Base-by-base conservation (phyloP, 73 alveolate species). In the Tetrahymena borealis region DNA sequence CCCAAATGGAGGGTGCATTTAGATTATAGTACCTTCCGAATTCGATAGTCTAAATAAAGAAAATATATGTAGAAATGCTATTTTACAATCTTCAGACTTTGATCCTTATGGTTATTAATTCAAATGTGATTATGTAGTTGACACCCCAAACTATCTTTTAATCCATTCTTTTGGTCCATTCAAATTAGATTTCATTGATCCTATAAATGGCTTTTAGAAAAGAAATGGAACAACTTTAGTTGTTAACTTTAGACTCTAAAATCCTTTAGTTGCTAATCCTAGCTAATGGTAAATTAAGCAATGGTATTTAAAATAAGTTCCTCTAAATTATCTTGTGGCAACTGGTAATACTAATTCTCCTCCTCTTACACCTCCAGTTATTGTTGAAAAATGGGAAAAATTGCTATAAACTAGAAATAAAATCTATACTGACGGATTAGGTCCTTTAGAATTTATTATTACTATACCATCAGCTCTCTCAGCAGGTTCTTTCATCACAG, bases 291-390 rank as follows among this genome's bases (percentile, higher is more conserved):
- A 38, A 33, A 78, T 91, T 40, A 91, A 91, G 6, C 40, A 90
- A n/a, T 91, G 95, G 95, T 91, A 91, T 38, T 91, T 91, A 78
- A 78, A 91, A 31, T 78, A 91, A 91, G 90, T 38, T 36, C 95
- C 95, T 31, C 28, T 91, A 0, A 91, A 91, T 78, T 78, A 91
- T 38, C 78, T 91, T 24, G 60, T 91, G 24, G 90, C 95, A 7
- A 78, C 41, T 43, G 95, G 95, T 18, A 39, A 60, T 20, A 39
- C 92, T 36, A 28, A 31, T n/a, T n/a, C 79, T 15, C 95, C 95
- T n/a, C 13, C 95, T 20, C 38, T 91, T 12, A 33, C 11, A 31
- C 90, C 33, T 6, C 33, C 40, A 0, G 90, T 91, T 24, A 18
- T 11, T 24, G 78, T 91, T 37, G 42, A 60, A 18, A 32, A 36